Evolutionary conservation across 2,329 filamentous ascomycete genomes (phyloP).

Genomic region (Leptographium radiaticola): DNA sequence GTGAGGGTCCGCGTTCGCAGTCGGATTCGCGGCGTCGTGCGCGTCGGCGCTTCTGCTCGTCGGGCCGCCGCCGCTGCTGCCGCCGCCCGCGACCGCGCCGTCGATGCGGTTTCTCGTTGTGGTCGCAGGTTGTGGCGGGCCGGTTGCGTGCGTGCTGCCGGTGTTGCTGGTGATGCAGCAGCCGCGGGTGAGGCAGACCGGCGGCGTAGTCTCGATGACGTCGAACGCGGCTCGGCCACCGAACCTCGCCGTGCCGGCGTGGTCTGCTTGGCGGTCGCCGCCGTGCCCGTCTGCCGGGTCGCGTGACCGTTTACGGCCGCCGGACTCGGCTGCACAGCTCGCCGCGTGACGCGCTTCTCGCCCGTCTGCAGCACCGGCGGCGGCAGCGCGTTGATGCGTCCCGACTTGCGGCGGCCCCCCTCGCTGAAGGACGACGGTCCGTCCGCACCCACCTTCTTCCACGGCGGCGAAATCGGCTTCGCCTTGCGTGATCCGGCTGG

Average conservation of each 20-base stretch:
- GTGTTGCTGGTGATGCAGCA: slow-evolving; percentile 27
- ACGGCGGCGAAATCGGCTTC: slow-evolving; percentile 67
- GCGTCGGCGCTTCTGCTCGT: slow-evolving; percentile 11
- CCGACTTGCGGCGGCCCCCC: slow-evolving; percentile 57
- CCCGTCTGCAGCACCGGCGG: slow-evolving; percentile 37
- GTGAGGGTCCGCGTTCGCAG: slow-evolving; percentile 31
- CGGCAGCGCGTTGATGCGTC: slow-evolving; percentile 46
- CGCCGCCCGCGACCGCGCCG: slow-evolving; percentile 4
- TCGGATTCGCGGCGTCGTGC: slow-evolving; percentile 32
- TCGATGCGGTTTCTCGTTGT: neutral
- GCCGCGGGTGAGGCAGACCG: slow-evolving; percentile 21
- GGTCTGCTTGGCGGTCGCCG: neutral
- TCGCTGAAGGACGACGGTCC: slow-evolving; percentile 76
- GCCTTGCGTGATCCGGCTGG: slow-evolving; percentile 22
- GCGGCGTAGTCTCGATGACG: slow-evolving; percentile 5
- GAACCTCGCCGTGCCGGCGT: neutral
- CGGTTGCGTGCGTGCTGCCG: slow-evolving; percentile 22
- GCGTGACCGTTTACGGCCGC: slow-evolving; percentile 14
- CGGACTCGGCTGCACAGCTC: slow-evolving; percentile 24
- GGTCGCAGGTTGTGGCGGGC: slow-evolving; percentile 9
- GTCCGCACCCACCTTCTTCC: slow-evolving; percentile 76
- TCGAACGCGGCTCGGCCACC: neutral
- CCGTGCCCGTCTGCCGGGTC: slow-evolving; percentile 1
- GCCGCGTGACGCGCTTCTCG: slow-evolving; percentile 39
- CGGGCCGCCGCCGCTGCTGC: slow-evolving; percentile 1